Percentiles rank a stretch among this genome's conserved stretches.
Conservation (phyloP, 1,139 yeast genomes). For the Pichia cactophila region DNA sequence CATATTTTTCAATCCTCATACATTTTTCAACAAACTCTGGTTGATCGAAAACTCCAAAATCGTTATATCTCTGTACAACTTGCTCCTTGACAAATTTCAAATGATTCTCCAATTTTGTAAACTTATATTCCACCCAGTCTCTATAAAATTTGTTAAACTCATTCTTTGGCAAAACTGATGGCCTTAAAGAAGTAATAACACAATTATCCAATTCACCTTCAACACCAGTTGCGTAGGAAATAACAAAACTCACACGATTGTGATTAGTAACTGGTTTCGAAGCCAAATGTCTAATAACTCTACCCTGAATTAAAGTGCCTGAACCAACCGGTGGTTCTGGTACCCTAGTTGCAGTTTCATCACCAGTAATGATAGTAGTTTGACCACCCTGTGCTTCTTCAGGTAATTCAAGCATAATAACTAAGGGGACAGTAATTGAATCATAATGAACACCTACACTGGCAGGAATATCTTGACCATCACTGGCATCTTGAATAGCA, state of each 20-base stretch:
- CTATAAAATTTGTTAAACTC: constrained; percentile 30
- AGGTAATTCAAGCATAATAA: constrained; percentile 30
- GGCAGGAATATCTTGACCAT: constrained; percentile 23
- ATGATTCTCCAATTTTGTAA: constrained; percentile 30
- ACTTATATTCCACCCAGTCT: constrained; percentile 32
- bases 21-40: constrained; percentile 19
- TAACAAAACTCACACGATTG: constrained; percentile 29
- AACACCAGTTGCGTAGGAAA: constrained; percentile 28
- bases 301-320: constrained; percentile 32
- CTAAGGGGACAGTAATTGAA: constrained; percentile 29
- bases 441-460: constrained; percentile 32
- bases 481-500: constrained; percentile 15
- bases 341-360: constrained; percentile 27
- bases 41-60: constrained; percentile 24
- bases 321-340: constrained; percentile 32
- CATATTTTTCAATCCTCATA: constrained; percentile 22
- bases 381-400: constrained; percentile 32
- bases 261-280: constrained; percentile 31
- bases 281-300: constrained; percentile 32
- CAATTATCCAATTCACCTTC: constrained; percentile 30
- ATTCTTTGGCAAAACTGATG: constrained; percentile 31
- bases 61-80: constrained; percentile 15
- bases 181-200: constrained; percentile 31
- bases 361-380: constrained; percentile 31
- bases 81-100: constrained; percentile 27